These are phyloP conservation scores for Polyporus arcularius DNA, from an alignment of 768 basidiomycete genomes.

Conservation along the genomic window DNA sequence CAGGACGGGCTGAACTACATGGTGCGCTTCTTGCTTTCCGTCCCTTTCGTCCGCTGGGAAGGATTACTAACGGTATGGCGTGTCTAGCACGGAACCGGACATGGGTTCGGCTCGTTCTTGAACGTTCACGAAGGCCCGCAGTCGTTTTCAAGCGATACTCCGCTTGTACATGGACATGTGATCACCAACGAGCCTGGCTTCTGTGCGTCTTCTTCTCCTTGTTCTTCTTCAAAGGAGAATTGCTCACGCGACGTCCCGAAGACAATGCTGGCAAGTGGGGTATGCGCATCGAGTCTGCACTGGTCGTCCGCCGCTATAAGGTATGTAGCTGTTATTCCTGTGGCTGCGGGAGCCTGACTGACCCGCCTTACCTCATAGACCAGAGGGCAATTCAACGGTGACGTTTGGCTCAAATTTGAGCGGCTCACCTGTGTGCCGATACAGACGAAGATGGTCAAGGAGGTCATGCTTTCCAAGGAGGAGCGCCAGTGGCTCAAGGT, in stretches of 20 bases:
- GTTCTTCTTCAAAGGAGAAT: not conserved
- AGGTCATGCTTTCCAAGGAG: conserved; percentile 77
- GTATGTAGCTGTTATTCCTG: conserved; percentile 33
- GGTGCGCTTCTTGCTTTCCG: conserved; percentile 41
- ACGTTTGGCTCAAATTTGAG: conserved; percentile 88
- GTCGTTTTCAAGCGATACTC: conserved; percentile 67
- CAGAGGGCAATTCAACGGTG: conserved; percentile 67
- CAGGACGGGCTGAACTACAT: conserved; percentile 81
- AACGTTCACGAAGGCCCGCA: conserved; percentile 86
- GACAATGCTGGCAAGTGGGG: conserved; percentile 84
- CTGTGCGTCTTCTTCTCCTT: conserved; percentile 52
- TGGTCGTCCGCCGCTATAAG: conserved; percentile 70
- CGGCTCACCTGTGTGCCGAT: conserved; percentile 94
- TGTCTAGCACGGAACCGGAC: conserved; percentile 82
- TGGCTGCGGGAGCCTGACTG: not conserved
- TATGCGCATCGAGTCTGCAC: conserved; percentile 88
- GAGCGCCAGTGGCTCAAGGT: conserved; percentile 88
- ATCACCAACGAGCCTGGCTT: conserved; percentile 95
- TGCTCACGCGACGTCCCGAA: conserved; percentile 8
- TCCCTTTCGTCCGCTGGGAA: not conserved
- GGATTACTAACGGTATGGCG: not conserved
- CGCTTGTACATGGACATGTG: conserved; percentile 83
- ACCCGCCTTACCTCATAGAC: conserved; percentile 46
- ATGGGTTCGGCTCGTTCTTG: conserved; percentile 87
- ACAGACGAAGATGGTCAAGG: conserved; percentile 87